Evolutionary conservation across 352 stramenopile genomes (phyloP), one percentile per base, ranked within the genome.

Genomic region (Pythium dissotocum): DNA sequence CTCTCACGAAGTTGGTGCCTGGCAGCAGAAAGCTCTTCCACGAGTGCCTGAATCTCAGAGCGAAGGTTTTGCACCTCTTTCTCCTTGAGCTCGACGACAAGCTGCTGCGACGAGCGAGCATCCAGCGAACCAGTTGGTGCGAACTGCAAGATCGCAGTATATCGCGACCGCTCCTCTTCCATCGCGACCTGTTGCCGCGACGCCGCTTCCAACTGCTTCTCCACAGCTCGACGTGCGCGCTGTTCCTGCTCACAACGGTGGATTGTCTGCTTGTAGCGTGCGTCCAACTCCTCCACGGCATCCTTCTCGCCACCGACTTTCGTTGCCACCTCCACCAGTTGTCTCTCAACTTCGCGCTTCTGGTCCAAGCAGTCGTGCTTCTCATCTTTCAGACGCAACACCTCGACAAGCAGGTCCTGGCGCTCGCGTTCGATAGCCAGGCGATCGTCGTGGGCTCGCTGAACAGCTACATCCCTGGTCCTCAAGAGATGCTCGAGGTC

Each of bases 221-320:
- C 85, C 3, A 72, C 62, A 51, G 73, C 75, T 14, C 63, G 68
- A n/a, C 75, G 70, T 6, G 60, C 58, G 21, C 49, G 58, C n/a
- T 87, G 77, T 42, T 90, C 83, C 55, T 87, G 73, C 63, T 90
- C 73, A 63, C 76, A 88, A 4, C 70, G 77, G 30, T 87, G 59
- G 24, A 88, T 85, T 6, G 76, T 76, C 69, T 93, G 85, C 13
- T 63, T 58, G 58, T 78, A 79, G 0, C 81, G 72, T 4, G 73
- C 83, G 4, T 88, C 79, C 16, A 93, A 51, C 58, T 93, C 85
- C 33, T 84, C 74, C 2, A 85, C 57, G 2, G 71, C 59, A 26
- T 84, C 78, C 59, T 83, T 85, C 51, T 93, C 85, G 4, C 77
- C 36, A 9, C 77, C 79, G 4, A 91, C 70, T 49, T 78, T 78